Base-by-base conservation (phyloP, 2,329 filamentous ascomycete species). In the Zymoseptoria ardabiliae region DNA sequence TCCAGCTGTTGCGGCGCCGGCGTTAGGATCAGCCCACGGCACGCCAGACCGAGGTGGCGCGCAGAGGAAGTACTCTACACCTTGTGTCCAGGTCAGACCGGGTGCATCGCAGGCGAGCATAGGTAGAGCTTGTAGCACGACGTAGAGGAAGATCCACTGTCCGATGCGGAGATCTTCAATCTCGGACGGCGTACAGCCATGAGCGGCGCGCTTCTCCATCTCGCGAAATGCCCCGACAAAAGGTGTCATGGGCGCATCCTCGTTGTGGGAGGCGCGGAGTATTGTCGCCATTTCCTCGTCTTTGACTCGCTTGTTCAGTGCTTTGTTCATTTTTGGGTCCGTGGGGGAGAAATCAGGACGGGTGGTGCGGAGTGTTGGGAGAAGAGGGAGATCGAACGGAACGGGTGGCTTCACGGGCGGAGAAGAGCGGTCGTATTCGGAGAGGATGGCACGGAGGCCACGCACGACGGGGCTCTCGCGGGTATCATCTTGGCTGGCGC, bases 341-440 rank as follows among this genome's bases (percentile, higher is more conserved):
- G 90, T 79, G 1, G 81, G 80, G 61, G 82, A 75, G 70, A 84
- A 89, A 50, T 85, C 87, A 49, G 84, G 81, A 58, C 87, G 80
- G 19, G 91, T 80, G 1, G 84, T 78, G 30, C 81, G 79, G 67
- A 95, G 81, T 0, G 81, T 82, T 0, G 93, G 93, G 22, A 95
- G 75, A 64, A 86, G 82, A 2, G 94, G 93, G 4, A 90, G 79
- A 71, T 97, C 93, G 69, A 93, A 97, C 0, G 94, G 93, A 58
- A 97, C 85, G 0, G 93, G 91, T 0, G 94, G 94, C 60, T 93
- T 84, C 0, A 97, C 91, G 0, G 94, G 94, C 1, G 93, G 91
- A 13, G 87, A 90, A 8, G 89, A 93, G 61, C 88, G 85, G 71
- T 99, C 94, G 69, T 91, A 97, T 74, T 97, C 93, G 65, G 84